A percentile compares a stretch with the other conserved stretches of the same genome.
Evolutionary conservation across 306 rosid genomes (phyloP).

Genomic region (Cicer arietinum): DNA sequence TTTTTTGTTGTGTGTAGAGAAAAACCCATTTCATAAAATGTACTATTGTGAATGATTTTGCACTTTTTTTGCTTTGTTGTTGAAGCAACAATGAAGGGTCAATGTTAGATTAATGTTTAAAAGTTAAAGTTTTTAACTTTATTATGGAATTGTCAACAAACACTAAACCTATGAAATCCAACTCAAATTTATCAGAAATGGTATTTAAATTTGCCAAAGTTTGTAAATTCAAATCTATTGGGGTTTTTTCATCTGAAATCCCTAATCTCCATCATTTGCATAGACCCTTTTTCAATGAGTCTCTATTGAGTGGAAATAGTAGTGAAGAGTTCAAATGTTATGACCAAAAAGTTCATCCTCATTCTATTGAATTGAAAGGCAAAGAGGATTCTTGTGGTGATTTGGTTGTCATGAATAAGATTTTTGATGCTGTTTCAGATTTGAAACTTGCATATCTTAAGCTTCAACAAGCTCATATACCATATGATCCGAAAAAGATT

Average conservation of each 20-base stretch:
- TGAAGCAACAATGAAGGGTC: conserved; percentile 33
- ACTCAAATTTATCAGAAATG: conserved; percentile 73
- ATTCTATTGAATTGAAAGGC: conserved; percentile 43
- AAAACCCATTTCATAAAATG: conserved; percentile 27
- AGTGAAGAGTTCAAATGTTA: conserved; percentile 47
- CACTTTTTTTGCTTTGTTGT: conserved; percentile 30
- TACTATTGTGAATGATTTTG: conserved; percentile 34
- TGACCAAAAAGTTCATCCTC: conserved; percentile 59
- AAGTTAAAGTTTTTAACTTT: conserved; percentile 45
- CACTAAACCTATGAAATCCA: conserved; percentile 61
- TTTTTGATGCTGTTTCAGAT: conserved; percentile 66
- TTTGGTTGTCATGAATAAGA: conserved; percentile 51
- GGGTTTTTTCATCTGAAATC: conserved; percentile 66
- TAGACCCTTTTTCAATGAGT: conserved; percentile 45
- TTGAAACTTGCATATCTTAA: conserved; percentile 76
- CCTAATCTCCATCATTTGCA: conserved; percentile 50
- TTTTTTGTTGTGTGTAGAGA: conserved; percentile 26
- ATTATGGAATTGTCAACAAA: conserved; percentile 57
- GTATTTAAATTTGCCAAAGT: conserved; percentile 72
- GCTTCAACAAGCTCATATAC: conserved; percentile 87
- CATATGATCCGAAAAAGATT: conserved; percentile 72
- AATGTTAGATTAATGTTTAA: conserved; percentile 44
- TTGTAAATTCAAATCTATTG: conserved; percentile 78
- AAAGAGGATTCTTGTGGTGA: conserved; percentile 42
- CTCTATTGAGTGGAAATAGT: conserved; percentile 41